Percentiles rank a stretch among this genome's conserved stretches.
Evolutionary conservation across 768 basidiomycete species (phyloP).

Genomic region (Auriscalpium orientale): DNA sequence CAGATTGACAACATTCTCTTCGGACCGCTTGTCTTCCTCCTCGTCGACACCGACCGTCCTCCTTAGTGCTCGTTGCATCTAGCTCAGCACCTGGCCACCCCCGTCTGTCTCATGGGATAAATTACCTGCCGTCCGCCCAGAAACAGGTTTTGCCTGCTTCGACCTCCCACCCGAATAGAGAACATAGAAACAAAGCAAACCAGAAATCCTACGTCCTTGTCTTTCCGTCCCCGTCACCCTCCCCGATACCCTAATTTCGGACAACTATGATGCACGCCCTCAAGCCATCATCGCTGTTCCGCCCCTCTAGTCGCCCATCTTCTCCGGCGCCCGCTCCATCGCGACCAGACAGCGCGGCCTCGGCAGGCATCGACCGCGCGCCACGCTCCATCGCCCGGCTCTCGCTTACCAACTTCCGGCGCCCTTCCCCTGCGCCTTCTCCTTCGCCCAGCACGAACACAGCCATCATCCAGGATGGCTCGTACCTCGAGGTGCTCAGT

Average conservation of each 20-base stretch:
- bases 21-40: constrained; percentile 48
- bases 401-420: constrained; percentile 51
- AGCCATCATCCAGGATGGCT: constrained; percentile 65
- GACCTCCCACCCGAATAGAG: constrained; percentile 17
- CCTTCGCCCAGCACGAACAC: constrained; percentile 25
- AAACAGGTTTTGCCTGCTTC: constrained; percentile 34
- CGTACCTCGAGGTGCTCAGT: constrained; percentile 69
- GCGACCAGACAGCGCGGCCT: constrained; percentile 28
- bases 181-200: constrained; percentile 10
- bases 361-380: constrained; percentile 32
- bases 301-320: constrained; percentile 53
- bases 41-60: constrained; percentile 68
- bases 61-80: constrained; percentile 45
- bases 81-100: background rate
- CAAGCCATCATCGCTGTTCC: constrained; percentile 61
- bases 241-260: constrained; percentile 7
- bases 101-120: constrained; percentile 36
- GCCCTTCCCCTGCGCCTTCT: constrained; percentile 41
- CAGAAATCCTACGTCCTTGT: constrained; percentile 10
- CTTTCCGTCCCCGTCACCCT: constrained; percentile 15
- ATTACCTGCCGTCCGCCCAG: constrained; percentile 19
- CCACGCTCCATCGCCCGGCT: constrained; percentile 50
- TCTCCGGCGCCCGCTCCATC: constrained; percentile 45
- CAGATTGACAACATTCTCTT: constrained; percentile 49
- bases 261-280: constrained; percentile 51